Evolutionary conservation across 2,329 filamentous ascomycete genomes (phyloP).

Genomic region (Trichoderma gracile): DNA sequence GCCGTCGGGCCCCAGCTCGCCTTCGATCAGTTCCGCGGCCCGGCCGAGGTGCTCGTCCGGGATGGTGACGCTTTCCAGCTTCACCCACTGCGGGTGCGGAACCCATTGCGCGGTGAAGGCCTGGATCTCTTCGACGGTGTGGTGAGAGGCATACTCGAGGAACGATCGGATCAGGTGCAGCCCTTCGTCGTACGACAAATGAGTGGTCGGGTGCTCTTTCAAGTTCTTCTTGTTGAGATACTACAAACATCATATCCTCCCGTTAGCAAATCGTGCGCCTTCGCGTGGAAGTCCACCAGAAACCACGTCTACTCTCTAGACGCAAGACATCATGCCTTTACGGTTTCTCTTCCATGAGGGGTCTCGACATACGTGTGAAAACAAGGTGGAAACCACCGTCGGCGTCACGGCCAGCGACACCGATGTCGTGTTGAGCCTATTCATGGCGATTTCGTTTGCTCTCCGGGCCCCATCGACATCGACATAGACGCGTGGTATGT

Average conservation of each 20-base stretch:
- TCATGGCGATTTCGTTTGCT: slow-evolving; percentile 39
- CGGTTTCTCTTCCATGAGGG: neutral
- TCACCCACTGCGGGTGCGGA: slow-evolving; percentile 84
- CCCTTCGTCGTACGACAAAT: slow-evolving; percentile 93
- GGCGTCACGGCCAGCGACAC: slow-evolving; percentile 84
- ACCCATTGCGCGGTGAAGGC: slow-evolving; percentile 91
- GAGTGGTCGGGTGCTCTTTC: slow-evolving; percentile 78
- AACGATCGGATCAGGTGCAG: slow-evolving; percentile 85
- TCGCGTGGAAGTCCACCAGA: neutral
- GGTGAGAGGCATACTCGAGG: slow-evolving; percentile 78
- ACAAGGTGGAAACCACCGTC: slow-evolving; percentile 79
- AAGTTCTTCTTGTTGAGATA: slow-evolving; percentile 79
- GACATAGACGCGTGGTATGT: neutral
- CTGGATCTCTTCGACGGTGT: slow-evolving; percentile 91
- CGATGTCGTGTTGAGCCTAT: slow-evolving; percentile 71
- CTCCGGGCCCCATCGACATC: slow-evolving; percentile 1
- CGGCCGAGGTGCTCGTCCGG: slow-evolving; percentile 61
- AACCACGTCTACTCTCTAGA: neutral
- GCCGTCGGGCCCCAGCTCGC: slow-evolving; percentile 77
- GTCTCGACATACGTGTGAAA: slow-evolving; percentile 70
- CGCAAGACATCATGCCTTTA: neutral
- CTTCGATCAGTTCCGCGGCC: slow-evolving; percentile 66
- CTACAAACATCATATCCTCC: slow-evolving; percentile 44
- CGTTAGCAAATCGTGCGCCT: neutral
- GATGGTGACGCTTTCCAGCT: slow-evolving; percentile 69